Evolutionary conservation across 2,329 filamentous ascomycete genomes (phyloP).

Genomic region (Stemphylium beticola): DNA sequence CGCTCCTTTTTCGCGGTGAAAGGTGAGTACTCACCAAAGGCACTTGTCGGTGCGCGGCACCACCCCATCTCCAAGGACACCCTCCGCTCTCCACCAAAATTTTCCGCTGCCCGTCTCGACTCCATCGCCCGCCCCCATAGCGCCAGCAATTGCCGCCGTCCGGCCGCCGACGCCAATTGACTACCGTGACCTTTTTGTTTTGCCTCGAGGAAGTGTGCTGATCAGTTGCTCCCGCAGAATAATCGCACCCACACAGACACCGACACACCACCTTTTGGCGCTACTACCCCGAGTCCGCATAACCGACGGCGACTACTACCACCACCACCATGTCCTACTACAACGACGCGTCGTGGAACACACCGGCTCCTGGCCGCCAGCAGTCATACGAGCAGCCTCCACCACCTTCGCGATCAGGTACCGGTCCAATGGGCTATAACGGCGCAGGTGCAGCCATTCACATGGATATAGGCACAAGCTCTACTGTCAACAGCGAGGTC

Average conservation of each 20-base stretch:
- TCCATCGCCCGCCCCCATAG: conserved; percentile 37
- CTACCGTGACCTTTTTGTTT: background rate
- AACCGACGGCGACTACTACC: conserved; percentile 14
- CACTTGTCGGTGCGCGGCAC: conserved; percentile 44
- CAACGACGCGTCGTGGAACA: conserved; percentile 68
- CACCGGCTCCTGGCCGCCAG: conserved; percentile 67
- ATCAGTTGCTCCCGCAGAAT: conserved; percentile 17
- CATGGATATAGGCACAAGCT: conserved; percentile 69
- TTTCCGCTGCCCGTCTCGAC: conserved; percentile 38
- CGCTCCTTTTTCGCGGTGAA: conserved; percentile 39
- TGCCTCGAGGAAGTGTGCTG: conserved; percentile 13
- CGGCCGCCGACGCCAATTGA: conserved; percentile 27
- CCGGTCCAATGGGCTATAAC: conserved; percentile 34
- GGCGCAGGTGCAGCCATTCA: conserved; percentile 34
- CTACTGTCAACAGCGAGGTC: conserved; percentile 71
- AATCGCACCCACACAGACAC: background rate
- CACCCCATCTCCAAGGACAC: conserved; percentile 22
- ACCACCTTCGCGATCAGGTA: conserved; percentile 75
- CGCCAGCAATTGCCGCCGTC: conserved; percentile 26
- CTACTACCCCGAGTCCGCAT: conserved; percentile 9
- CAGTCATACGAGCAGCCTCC: conserved; percentile 75
- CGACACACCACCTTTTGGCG: conserved; percentile 21
- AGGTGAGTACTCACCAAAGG: conserved; percentile 9
- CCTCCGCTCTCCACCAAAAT: conserved; percentile 44
- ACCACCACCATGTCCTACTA: conserved; percentile 67